phyloP scores from a whole-genome alignment of 164 flowering plant species.

The Malania oleifera region DNA sequence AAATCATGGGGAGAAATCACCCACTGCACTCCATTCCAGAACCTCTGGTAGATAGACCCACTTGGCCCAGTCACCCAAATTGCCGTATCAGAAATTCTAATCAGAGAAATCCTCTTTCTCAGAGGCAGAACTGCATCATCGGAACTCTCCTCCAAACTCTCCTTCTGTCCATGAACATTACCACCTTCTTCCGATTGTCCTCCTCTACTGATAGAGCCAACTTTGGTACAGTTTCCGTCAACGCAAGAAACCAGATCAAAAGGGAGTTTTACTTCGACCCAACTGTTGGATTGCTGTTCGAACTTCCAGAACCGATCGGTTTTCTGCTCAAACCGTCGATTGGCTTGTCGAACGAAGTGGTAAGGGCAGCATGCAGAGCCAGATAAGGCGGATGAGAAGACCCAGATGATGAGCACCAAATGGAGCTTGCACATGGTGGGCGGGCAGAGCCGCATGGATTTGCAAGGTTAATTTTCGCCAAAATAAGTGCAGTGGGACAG shows the following conservation, averaged over 20 bases:
- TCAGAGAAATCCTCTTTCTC: constrained; percentile 64
- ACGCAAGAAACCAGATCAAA: constrained; percentile 66
- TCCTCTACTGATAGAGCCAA: constrained; percentile 37
- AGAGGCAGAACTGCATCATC: constrained; percentile 26
- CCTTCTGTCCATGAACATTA: constrained; percentile 7
- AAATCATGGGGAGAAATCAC: constrained; percentile 81
- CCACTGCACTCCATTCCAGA: constrained; percentile 94
- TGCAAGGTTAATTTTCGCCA: not conserved
- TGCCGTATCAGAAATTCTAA: constrained; percentile 62
- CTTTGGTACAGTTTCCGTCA: constrained; percentile 54
- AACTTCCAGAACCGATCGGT: constrained; percentile 64
- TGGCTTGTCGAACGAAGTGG: constrained; percentile 18
- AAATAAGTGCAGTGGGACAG: not conserved
- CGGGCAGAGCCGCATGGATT: not conserved
- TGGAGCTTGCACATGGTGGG: constrained; percentile 25
- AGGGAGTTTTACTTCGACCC: constrained; percentile 71
- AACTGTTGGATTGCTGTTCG: constrained; percentile 53
- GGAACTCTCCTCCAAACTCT: constrained; percentile 18
- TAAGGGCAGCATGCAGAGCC: constrained; percentile 36
- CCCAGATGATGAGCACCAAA: constrained; percentile 27
- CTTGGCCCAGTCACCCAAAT: constrained; percentile 82
- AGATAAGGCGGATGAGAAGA: constrained; percentile 16
- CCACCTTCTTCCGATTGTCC: constrained; percentile 11
- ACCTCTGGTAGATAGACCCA: constrained; percentile 83
- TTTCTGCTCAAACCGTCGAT: constrained; percentile 48